These are phyloP conservation scores for Aspergillus pseudonomiae DNA, from an alignment of 2,329 filamentous ascomycete species.

Conservation along the genomic window DNA sequence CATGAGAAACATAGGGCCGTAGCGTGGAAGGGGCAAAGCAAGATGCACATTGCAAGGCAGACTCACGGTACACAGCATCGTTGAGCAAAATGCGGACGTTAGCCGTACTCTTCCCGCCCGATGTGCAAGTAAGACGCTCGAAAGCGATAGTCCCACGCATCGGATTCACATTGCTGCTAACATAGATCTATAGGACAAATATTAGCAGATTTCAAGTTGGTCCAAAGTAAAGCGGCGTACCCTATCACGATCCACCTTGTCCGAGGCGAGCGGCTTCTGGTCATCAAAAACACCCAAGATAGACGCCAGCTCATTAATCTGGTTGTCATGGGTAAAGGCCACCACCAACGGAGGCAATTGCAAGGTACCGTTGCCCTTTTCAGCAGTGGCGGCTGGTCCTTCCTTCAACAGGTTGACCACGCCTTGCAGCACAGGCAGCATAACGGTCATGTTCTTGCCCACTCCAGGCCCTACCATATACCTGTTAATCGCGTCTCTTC, in stretches of 20 bases:
- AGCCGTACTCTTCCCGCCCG: conserved; percentile 35
- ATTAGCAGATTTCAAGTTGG: not conserved
- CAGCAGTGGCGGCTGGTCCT: conserved; percentile 47
- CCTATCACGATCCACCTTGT: conserved; percentile 47
- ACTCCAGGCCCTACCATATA: conserved; percentile 46
- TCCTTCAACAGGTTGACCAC: conserved; percentile 57
- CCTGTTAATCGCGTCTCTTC: conserved; percentile 28
- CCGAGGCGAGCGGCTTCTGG: conserved; percentile 53
- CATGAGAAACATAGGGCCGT: not conserved
- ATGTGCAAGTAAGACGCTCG: conserved; percentile 61
- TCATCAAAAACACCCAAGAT: conserved; percentile 64
- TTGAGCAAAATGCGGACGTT: conserved; percentile 62
- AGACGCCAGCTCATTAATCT: conserved; percentile 64
- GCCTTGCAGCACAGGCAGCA: conserved; percentile 63
- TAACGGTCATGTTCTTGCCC: conserved; percentile 24
- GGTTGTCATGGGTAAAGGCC: conserved; percentile 68
- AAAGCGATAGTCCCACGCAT: conserved; percentile 70
- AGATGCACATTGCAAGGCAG: not conserved
- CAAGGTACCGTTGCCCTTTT: conserved; percentile 51
- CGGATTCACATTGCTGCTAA: conserved; percentile 48
- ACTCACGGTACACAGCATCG: conserved; percentile 60
- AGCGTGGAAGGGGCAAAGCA: not conserved
- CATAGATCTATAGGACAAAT: conserved; percentile 30
- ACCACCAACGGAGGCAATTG: conserved; percentile 60
- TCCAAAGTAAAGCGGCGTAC: conserved; percentile 5